phyloP scores from a whole-genome alignment of 1,284 basidiomycete genomes.

The Sanguinoderma infundibulare region DNA sequence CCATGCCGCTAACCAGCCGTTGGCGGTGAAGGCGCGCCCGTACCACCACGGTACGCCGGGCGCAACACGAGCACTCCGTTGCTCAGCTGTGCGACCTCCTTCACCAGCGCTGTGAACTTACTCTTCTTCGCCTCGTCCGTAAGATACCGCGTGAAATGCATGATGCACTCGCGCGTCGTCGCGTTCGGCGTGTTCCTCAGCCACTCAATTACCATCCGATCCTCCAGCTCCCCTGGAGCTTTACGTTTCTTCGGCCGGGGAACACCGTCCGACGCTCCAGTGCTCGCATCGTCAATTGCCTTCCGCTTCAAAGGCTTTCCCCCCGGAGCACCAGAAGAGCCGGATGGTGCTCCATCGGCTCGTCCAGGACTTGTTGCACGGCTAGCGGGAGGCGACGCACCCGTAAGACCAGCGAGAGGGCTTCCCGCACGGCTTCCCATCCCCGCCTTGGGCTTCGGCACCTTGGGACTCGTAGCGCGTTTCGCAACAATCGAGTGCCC shows the following conservation, averaged over 20 bases:
- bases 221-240: constrained; percentile 60
- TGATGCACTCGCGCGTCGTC: constrained; percentile 76
- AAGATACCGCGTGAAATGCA: constrained; percentile 75
- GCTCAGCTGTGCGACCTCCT: constrained; percentile 74
- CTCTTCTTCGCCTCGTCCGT: constrained; percentile 70
- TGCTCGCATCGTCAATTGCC: constrained; percentile 52
- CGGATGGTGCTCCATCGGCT: constrained; percentile 4
- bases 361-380: constrained; percentile 47
- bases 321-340: background rate
- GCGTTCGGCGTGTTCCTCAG: constrained; percentile 64
- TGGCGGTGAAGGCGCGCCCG: constrained; percentile 18
- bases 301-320: constrained; percentile 59
- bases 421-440: constrained; percentile 57
- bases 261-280: constrained; percentile 30
- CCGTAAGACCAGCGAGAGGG: constrained; percentile 46
- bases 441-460: constrained; percentile 55
- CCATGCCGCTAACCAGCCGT: background rate
- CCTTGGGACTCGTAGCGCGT: constrained; percentile 80
- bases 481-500: constrained; percentile 81
- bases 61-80: constrained; percentile 66
- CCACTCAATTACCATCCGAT: constrained; percentile 73
- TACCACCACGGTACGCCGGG: constrained; percentile 43
- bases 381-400: constrained; percentile 34
- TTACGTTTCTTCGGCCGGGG: constrained; percentile 74
- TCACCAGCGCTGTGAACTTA: constrained; percentile 75